Percentiles rank a stretch among this genome's conserved stretches.
phyloP scores from a whole-genome alignment of 192 early-diverging fungal genomes.

The Chytriomyces sp. region DNA sequence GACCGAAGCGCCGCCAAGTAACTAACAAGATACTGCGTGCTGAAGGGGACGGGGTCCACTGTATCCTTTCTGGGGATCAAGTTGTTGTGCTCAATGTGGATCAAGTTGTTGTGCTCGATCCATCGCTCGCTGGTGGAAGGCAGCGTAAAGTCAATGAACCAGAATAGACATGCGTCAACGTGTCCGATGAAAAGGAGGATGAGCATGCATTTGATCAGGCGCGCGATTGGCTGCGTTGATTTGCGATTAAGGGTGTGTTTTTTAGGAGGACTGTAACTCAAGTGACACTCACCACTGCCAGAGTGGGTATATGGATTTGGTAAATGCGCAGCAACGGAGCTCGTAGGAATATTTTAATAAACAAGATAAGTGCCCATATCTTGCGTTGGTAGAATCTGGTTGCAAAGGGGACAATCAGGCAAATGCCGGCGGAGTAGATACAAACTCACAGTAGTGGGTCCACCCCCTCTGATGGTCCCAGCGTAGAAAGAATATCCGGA shows the following conservation, averaged over 20 bases:
- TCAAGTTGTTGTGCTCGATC: conserved; percentile 31
- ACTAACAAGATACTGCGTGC: conserved; percentile 40
- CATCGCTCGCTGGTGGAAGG: conserved; percentile 21
- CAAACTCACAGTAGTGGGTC: conserved; percentile 24
- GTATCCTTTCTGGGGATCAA: background rate
- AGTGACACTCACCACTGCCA: conserved; percentile 23
- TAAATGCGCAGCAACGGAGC: conserved; percentile 34
- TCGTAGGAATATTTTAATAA: conserved; percentile 37
- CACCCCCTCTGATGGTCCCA: background rate
- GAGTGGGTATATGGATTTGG: conserved; percentile 20
- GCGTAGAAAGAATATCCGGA: background rate
- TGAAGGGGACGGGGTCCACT: conserved; percentile 9
- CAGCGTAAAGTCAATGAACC: conserved; percentile 42
- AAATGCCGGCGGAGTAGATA: background rate
- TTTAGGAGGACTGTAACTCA: background rate
- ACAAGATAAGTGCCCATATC: conserved; percentile 35
- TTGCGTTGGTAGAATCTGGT: conserved; percentile 38
- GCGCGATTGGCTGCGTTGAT: conserved; percentile 30
- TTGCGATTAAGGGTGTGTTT: background rate
- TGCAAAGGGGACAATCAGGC: no score
- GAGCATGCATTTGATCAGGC: conserved; percentile 45
- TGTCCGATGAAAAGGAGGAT: conserved; percentile 43
- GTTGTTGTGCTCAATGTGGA: background rate
- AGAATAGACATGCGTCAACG: conserved; percentile 43
- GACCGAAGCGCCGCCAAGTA: conserved; percentile 39